Evolutionary conservation across 495 filamentous ascomycete species (phyloP).

Genomic region (Lasiosphaeria hispida): DNA sequence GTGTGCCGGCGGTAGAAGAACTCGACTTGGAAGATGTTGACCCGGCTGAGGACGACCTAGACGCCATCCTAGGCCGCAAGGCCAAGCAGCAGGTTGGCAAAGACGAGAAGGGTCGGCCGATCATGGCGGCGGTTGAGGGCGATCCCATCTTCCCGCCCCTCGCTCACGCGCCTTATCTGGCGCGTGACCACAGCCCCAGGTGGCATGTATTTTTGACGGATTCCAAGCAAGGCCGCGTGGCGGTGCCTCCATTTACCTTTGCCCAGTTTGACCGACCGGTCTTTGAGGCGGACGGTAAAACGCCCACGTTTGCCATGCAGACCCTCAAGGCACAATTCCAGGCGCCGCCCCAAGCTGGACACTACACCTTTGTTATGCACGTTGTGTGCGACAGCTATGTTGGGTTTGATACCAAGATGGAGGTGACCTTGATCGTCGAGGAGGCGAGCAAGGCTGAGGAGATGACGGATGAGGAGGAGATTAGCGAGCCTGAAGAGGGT

Average conservation of each 20-base stretch:
- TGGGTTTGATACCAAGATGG: slow-evolving; percentile 84
- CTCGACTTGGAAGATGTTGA: slow-evolving; percentile 87
- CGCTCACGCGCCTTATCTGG: slow-evolving; percentile 82
- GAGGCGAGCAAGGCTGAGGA: slow-evolving; percentile 80
- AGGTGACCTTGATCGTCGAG: slow-evolving; percentile 85
- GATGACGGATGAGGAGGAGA: slow-evolving; percentile 84
- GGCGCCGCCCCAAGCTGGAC: slow-evolving; percentile 86
- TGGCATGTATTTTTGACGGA: slow-evolving; percentile 96
- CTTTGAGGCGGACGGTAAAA: slow-evolving; percentile 64
- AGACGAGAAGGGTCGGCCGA: slow-evolving; percentile 53
- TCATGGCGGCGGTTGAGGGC: slow-evolving; percentile 41
- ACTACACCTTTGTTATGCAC: slow-evolving; percentile 90
- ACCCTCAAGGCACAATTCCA: slow-evolving; percentile 98
- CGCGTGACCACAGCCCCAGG: slow-evolving; percentile 80
- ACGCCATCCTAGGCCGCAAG: slow-evolving; percentile 81
- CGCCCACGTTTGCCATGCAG: slow-evolving; percentile 84
- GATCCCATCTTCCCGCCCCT: slow-evolving; percentile 76
- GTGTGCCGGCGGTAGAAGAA: slow-evolving; percentile 70
- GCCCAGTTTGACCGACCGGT: slow-evolving; percentile 84
- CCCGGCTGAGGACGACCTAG: slow-evolving; percentile 87
- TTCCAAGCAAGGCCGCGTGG: slow-evolving; percentile 88
- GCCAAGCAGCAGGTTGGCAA: slow-evolving; percentile 57
- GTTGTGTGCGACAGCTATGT: slow-evolving; percentile 91
- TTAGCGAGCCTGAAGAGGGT: slow-evolving; percentile 98
- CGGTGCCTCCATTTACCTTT: slow-evolving; percentile 91